phyloP scores from a whole-genome alignment of 2,329 filamentous ascomycete species.

The Trichocomaceae sp. region DNA sequence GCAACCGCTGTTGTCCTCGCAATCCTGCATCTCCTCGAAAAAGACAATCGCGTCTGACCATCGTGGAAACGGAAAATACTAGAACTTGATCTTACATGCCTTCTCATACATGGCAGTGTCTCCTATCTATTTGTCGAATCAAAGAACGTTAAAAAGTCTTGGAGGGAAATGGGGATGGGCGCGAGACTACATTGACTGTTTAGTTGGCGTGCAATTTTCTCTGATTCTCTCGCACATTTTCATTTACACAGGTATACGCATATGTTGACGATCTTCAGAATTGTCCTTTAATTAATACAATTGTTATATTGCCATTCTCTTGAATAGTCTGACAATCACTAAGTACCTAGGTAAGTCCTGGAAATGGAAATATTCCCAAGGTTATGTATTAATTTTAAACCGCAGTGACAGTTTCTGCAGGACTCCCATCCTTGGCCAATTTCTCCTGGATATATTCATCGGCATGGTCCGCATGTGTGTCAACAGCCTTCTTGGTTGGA shows the following conservation, averaged over 20 bases:
- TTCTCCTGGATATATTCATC: not conserved
- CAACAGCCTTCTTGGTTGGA: not conserved
- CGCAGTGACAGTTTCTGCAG: not conserved
- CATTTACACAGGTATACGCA: not conserved
- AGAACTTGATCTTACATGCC: conserved; percentile 42
- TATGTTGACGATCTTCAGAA: not conserved
- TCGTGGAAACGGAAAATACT: not conserved
- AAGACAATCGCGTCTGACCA: not conserved
- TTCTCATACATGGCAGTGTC: conserved; percentile 35
- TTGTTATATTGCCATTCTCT: not conserved
- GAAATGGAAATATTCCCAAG: too few relatives aligned
- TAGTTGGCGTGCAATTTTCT: not conserved
- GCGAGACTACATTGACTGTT: not conserved
- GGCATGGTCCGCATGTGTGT: not conserved
- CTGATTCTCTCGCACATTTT: not conserved
- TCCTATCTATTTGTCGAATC: conserved; percentile 15
- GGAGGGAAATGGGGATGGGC: not conserved
- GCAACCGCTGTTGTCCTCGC: conserved; percentile 17
- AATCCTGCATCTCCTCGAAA: not conserved
- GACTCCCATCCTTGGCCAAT: not conserved
- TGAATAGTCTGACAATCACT: not conserved
- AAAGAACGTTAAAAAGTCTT: conserved; percentile 6
- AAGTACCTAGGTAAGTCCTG: too few relatives aligned
- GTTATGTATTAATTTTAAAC: not conserved
- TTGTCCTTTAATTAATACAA: not conserved